A percentile compares a stretch with the other conserved stretches of the same genome.
These are phyloP conservation scores for Gossypium aridum DNA, from an alignment of 441 rosid genomes.

Conservation along the genomic window DNA sequence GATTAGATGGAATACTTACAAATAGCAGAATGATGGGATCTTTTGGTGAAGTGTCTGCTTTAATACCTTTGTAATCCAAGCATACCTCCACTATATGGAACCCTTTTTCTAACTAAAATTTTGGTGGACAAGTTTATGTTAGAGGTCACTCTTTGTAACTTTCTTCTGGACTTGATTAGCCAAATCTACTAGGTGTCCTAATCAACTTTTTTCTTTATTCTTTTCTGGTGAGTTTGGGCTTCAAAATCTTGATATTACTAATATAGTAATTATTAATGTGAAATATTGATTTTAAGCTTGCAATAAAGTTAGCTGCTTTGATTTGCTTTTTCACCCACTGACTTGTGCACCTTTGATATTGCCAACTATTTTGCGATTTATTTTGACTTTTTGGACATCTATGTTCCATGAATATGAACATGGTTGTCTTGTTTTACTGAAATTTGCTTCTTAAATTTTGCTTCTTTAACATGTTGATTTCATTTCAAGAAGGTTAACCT, in stretches of 20 bases:
- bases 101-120: background rate
- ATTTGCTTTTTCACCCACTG: background rate
- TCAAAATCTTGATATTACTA: background rate
- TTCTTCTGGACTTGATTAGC: background rate
- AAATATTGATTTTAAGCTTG: background rate
- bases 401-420: background rate
- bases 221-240: background rate
- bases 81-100: background rate
- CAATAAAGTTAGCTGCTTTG: background rate
- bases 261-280: background rate
- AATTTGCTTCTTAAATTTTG: background rate
- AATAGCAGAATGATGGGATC: background rate
- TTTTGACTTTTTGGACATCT: background rate
- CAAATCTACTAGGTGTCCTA: background rate
- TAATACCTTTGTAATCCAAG: background rate
- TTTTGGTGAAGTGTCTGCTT: background rate
- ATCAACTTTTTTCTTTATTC: background rate
- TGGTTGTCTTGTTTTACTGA: conserved; percentile 3
- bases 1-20: background rate
- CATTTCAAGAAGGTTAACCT: conserved; percentile 1
- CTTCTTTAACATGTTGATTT: background rate
- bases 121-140: background rate
- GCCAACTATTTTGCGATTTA: background rate
- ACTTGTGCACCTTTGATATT: background rate
- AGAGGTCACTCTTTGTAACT: background rate